Conservation (phyloP, 176 grass and related monocot species). For the Zoysia pacifica region DNA sequence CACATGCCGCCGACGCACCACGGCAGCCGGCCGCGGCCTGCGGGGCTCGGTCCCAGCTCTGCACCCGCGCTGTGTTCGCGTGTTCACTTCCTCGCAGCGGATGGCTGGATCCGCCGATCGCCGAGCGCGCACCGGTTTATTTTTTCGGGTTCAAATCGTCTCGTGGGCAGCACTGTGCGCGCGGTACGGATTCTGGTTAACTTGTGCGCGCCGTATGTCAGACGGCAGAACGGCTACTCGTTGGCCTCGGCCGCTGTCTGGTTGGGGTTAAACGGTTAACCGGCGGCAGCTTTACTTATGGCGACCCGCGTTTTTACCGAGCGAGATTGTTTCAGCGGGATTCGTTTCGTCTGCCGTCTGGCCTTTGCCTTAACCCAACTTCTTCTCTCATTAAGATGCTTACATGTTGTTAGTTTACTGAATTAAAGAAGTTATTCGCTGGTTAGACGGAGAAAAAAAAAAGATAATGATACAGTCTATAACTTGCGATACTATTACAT, state of each 20-base stretch:
- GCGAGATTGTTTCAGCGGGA: too few species aligned
- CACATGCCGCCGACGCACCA: conserved; percentile 22
- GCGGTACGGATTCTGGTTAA: not conserved
- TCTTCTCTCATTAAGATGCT: too few species aligned
- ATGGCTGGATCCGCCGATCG: conserved; percentile 20
- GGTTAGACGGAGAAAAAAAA: too few species aligned
- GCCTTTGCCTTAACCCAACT: too few species aligned
- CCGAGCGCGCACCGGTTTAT: not conserved
- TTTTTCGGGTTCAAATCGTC: conserved; percentile 2
- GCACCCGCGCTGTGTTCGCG: not conserved
- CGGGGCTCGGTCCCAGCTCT: not conserved
- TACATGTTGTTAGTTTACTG: too few species aligned
- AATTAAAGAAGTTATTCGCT: too few species aligned
- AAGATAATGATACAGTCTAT: too few species aligned
- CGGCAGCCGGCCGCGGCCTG: not conserved
- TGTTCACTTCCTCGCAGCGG: conserved; percentile 28
- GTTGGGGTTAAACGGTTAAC: not conserved
- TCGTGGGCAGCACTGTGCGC: not conserved
- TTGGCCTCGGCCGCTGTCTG: not conserved
- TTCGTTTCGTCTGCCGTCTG: too few species aligned
- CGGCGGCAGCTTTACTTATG: not conserved
- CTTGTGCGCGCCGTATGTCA: not conserved
- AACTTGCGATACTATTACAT: too few species aligned
- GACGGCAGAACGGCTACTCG: conserved; percentile 2
- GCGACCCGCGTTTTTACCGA: too few species aligned